Evolutionary conservation across 257 asterid genomes (phyloP).

Genomic region (Nyctanthes arbortristis): DNA sequence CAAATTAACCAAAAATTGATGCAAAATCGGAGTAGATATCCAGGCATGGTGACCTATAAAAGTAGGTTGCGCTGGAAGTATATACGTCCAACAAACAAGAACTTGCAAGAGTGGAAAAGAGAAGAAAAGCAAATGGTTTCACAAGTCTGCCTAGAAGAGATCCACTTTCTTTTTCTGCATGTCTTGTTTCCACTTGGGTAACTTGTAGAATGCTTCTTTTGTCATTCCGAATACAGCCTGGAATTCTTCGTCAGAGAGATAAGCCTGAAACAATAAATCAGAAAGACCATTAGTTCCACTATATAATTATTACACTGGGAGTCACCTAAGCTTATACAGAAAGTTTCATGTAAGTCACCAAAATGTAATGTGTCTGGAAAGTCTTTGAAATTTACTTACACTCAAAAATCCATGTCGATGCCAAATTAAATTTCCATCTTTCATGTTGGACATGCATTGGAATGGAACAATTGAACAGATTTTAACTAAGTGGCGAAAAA

Average conservation of each 20-base stretch:
- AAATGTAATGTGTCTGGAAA: too few species aligned
- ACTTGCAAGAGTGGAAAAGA: constrained; percentile 20
- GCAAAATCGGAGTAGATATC: constrained; percentile 31
- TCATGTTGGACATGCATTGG: too few species aligned
- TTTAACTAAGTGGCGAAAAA: too few species aligned
- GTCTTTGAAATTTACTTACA: too few species aligned
- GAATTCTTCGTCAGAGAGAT: constrained; percentile 88
- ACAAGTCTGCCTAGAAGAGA: constrained; percentile 62
- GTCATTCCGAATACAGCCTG: constrained; percentile 61
- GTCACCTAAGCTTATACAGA: too few species aligned
- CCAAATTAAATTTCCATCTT: too few species aligned
- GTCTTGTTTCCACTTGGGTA: constrained; percentile 97
- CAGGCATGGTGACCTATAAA: constrained; percentile 53
- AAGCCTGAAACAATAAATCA: constrained; percentile 57
- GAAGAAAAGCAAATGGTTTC: constrained; percentile 16
- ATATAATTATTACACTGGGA: too few species aligned
- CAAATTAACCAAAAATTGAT: constrained; percentile 35
- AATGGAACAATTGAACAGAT: too few species aligned
- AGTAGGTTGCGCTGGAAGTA: constrained; percentile 46
- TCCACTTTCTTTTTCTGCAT: constrained; percentile 79
- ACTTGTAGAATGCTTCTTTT: constrained; percentile 69
- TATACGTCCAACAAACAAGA: constrained; percentile 36
- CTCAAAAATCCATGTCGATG: too few species aligned
- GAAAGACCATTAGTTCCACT: background rate
- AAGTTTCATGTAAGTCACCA: too few species aligned